phyloP scores from a whole-genome alignment of 1,139 yeast genomes.

The Pneumocystis oryctolagi region DNA sequence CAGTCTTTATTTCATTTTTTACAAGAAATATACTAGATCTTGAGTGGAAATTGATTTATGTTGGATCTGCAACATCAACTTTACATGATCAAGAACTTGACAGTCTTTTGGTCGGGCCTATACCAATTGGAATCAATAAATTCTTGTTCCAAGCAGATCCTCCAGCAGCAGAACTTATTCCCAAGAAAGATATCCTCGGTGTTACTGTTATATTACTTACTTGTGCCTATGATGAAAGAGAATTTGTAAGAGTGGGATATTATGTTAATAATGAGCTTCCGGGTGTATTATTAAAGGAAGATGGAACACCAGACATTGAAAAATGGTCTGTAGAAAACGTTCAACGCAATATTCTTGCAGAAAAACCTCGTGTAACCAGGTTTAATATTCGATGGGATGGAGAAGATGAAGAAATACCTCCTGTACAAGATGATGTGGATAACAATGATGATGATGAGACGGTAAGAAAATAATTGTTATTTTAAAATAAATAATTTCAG shows the following conservation, averaged over 20 bases:
- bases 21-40: conserved; percentile 33
- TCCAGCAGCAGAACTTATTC: conserved; percentile 87
- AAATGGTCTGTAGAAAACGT: conserved; percentile 55
- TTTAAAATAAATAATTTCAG: conserved; percentile 2
- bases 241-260: conserved; percentile 92
- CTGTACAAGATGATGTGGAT: conserved; percentile 14
- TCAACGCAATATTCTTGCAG: conserved; percentile 85
- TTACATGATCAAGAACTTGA: conserved; percentile 89
- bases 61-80: conserved; percentile 75
- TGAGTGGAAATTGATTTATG: conserved; percentile 95
- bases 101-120: conserved; percentile 90
- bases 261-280: conserved; percentile 95
- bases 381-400: conserved; percentile 78
- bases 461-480: not conserved
- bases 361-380: conserved; percentile 92
- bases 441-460: conserved; percentile 11
- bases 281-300: conserved; percentile 7
- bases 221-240: conserved; percentile 84
- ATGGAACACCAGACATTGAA: conserved; percentile 1
- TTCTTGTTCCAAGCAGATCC: conserved; percentile 91
- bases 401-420: conserved; percentile 13
- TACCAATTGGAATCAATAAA: conserved; percentile 91
- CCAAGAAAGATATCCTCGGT: conserved; percentile 85
- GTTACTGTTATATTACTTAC: conserved; percentile 86
- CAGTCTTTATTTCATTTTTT: too few relatives aligned